These are phyloP conservation scores for Angomonas deanei DNA, from an alignment of 208 protist species.

Conservation along the genomic window DNA sequence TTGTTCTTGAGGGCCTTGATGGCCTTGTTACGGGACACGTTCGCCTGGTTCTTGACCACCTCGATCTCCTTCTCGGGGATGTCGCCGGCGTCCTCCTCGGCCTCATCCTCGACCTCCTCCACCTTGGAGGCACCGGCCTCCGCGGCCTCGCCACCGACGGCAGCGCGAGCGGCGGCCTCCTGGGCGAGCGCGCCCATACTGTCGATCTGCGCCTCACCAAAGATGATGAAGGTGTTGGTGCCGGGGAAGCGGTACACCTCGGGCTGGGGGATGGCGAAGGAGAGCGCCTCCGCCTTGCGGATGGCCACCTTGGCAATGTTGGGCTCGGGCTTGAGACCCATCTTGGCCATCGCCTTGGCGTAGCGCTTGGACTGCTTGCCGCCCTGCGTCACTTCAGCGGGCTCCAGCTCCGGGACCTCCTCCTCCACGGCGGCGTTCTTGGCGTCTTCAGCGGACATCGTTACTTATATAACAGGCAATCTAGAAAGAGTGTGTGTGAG, in stretches of 20 bases:
- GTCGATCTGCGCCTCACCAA: conserved; percentile 96
- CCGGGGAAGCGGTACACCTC: conserved; percentile 95
- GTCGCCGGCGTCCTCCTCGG: conserved; percentile 41
- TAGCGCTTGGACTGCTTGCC: conserved; percentile 92
- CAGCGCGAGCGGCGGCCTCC: conserved; percentile 63
- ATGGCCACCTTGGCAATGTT: conserved; percentile 93
- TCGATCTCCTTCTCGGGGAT: conserved; percentile 85
- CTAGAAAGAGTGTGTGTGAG: not conserved
- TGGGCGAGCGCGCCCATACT: conserved; percentile 62
- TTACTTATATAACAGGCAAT: conserved; percentile 1
- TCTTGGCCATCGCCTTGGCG: conserved; percentile 95
- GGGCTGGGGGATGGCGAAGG: conserved; percentile 92
- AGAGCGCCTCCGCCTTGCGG: conserved; percentile 83
- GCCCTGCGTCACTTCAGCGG: conserved; percentile 55
- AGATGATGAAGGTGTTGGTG: conserved; percentile 97
- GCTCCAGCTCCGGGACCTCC: conserved; percentile 71
- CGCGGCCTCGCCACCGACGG: conserved; percentile 30
- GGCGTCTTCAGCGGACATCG: conserved; percentile 49
- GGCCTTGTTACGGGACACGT: conserved; percentile 66
- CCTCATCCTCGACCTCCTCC: conserved; percentile 30
- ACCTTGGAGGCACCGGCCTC: conserved; percentile 17
- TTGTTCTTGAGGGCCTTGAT: conserved; percentile 83
- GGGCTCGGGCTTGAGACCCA: conserved; percentile 93
- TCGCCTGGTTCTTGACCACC: conserved; percentile 72
- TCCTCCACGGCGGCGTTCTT: conserved; percentile 65